Evolutionary conservation across 805 yeast genomes (phyloP).

Genomic region (Starmera quercuum): DNA sequence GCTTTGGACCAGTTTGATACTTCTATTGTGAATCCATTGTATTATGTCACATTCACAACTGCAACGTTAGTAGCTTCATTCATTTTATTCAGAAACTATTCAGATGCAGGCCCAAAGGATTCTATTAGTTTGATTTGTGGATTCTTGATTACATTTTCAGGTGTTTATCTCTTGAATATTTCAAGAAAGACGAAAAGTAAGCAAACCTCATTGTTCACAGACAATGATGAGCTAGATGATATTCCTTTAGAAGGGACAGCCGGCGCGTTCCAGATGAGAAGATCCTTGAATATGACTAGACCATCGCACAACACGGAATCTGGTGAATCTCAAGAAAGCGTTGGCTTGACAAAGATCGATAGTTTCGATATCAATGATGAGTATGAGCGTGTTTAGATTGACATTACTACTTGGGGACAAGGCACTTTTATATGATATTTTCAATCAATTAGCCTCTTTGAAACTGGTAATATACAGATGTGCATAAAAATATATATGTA

Average conservation of each 20-base stretch:
- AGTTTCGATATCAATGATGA: constrained; percentile 40
- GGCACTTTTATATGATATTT: background rate
- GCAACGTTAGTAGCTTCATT: constrained; percentile 82
- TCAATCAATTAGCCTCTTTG: background rate
- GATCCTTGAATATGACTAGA: constrained; percentile 64
- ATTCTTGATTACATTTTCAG: constrained; percentile 78
- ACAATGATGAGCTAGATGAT: constrained; percentile 50
- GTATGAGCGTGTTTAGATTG: constrained; percentile 25
- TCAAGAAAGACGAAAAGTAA: constrained; percentile 58
- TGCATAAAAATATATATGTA: constrained; percentile 17
- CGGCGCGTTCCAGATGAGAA: constrained; percentile 68
- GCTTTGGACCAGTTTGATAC: constrained; percentile 92
- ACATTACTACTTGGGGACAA: too few relatives aligned
- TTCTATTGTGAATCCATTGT: constrained; percentile 83
- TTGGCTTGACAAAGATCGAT: constrained; percentile 53
- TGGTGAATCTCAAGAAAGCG: constrained; percentile 33
- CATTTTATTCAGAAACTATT: constrained; percentile 79
- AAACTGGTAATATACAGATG: constrained; percentile 19
- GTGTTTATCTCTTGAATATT: constrained; percentile 76
- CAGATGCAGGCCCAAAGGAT: constrained; percentile 73
- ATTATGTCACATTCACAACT: constrained; percentile 87
- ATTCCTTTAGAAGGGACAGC: constrained; percentile 82
- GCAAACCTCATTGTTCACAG: constrained; percentile 31
- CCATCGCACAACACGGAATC: constrained; percentile 16
- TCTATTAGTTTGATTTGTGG: constrained; percentile 79